These are phyloP conservation scores for Bjerkandera adusta DNA, from an alignment of 1,284 basidiomycete species.

Conservation along the genomic window DNA sequence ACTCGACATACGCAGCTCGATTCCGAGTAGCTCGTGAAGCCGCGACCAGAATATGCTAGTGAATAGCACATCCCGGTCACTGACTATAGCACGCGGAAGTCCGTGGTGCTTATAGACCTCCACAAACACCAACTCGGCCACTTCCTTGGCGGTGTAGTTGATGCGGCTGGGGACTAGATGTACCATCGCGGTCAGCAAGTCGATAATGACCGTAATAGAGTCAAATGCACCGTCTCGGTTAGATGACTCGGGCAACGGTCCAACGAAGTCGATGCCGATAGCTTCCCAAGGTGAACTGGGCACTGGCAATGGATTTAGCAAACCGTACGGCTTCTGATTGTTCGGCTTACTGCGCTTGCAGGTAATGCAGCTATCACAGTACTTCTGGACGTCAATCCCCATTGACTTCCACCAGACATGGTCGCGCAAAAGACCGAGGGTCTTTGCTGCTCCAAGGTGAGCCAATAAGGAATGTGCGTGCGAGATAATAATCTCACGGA, in stretches of 20 bases:
- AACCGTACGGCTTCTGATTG: conserved; percentile 25
- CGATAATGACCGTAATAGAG: conserved; percentile 31
- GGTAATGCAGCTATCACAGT: conserved; percentile 25
- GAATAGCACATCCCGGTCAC: conserved; percentile 41
- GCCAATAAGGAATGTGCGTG: conserved; percentile 31
- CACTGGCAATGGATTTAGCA: conserved; percentile 24
- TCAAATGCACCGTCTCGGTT: conserved; percentile 29
- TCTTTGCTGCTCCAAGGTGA: conserved; percentile 28
- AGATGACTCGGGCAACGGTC: conserved; percentile 31
- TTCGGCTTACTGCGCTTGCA: conserved; percentile 26
- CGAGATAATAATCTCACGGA: conserved; percentile 26
- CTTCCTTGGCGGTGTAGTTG: conserved; percentile 32
- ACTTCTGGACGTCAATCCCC: conserved; percentile 22
- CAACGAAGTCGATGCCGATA: conserved; percentile 37
- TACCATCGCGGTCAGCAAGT: conserved; percentile 33
- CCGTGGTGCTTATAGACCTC: conserved; percentile 40
- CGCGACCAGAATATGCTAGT: conserved; percentile 42
- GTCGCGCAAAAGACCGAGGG: conserved; percentile 22
- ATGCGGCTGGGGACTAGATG: conserved; percentile 28
- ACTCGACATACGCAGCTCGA: conserved; percentile 37
- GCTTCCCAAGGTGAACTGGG: conserved; percentile 27
- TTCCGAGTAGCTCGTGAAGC: conserved; percentile 32
- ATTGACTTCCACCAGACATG: conserved; percentile 33
- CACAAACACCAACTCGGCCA: conserved; percentile 40
- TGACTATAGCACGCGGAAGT: conserved; percentile 37